These are phyloP conservation scores for Solanum hybrid DNA, from an alignment of 305 asterid species.

Conservation along the genomic window DNA sequence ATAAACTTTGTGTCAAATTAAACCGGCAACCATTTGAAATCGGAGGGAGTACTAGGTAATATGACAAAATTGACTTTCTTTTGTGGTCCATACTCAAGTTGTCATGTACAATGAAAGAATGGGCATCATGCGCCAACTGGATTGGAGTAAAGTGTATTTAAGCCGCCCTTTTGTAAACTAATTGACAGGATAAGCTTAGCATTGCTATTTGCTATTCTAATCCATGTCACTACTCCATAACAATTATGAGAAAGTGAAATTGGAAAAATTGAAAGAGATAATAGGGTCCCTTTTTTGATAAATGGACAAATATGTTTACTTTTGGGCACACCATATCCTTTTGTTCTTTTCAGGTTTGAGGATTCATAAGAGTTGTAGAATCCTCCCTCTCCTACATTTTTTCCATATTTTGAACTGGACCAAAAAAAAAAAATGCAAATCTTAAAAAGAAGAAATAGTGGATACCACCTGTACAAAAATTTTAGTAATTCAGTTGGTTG, in stretches of 20 bases:
- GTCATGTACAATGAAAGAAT: neutral
- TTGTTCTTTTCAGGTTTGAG: neutral
- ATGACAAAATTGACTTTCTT: neutral
- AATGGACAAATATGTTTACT: neutral
- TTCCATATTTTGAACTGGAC: neutral
- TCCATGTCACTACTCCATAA: neutral
- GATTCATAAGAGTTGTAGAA: neutral
- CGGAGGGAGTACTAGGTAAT: neutral
- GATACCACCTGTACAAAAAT: accelerated
- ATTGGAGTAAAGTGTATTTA: neutral
- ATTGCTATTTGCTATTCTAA: neutral
- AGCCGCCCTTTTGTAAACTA: neutral
- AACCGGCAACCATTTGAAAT: too few species aligned
- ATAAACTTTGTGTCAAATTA: too few species aligned
- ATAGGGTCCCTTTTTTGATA: neutral
- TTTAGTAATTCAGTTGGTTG: neutral
- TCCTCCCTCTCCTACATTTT: neutral
- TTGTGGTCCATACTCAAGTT: conserved; percentile 3
- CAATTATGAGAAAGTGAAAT: neutral
- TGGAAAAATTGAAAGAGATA: neutral
- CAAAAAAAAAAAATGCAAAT: neutral
- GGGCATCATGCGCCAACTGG: neutral
- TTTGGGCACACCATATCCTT: neutral
- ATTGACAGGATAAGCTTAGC: neutral
- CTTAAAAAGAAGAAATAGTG: neutral